A percentile compares a stretch with the other conserved stretches of the same genome.
Conservation (phyloP, 805 yeast species). For the Ascoidea tarda region DNA sequence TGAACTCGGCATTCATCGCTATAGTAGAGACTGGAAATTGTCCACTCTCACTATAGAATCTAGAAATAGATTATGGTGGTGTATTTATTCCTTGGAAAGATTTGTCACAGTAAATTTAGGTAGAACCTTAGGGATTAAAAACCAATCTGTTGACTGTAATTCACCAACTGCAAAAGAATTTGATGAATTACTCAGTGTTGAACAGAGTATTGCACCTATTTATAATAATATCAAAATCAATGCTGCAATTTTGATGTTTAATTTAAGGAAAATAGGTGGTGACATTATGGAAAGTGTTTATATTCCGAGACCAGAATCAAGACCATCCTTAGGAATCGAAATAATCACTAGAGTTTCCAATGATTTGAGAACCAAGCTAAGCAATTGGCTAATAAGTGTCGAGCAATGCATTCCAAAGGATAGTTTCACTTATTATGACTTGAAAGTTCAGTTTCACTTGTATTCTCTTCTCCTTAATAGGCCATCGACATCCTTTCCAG, state of each 20-base stretch:
- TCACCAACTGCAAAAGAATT: not conserved
- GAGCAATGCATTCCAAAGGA: not conserved
- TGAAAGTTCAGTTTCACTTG: not conserved
- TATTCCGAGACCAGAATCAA: not conserved
- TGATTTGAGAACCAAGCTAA: not conserved
- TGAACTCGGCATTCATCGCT: not conserved
- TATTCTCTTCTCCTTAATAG: not conserved
- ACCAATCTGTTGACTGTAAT: not conserved
- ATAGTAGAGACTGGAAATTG: not conserved
- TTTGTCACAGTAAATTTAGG: not conserved
- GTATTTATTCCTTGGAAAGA: not conserved
- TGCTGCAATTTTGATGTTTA: not conserved
- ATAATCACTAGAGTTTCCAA: not conserved
- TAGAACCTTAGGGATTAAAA: not conserved
- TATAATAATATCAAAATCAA: too few species aligned
- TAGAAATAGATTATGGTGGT: not conserved
- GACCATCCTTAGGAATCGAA: not conserved
- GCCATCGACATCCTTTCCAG: not conserved
- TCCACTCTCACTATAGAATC: not conserved
- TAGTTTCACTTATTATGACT: not conserved
- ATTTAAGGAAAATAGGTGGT: not conserved
- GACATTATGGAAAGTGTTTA: not conserved
- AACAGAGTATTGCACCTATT: not conserved
- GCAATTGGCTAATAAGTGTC: not conserved
- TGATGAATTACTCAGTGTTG: not conserved